Conservation (phyloP, 1,284 basidiomycete genomes). For the Ganoderma lucidum region DNA sequence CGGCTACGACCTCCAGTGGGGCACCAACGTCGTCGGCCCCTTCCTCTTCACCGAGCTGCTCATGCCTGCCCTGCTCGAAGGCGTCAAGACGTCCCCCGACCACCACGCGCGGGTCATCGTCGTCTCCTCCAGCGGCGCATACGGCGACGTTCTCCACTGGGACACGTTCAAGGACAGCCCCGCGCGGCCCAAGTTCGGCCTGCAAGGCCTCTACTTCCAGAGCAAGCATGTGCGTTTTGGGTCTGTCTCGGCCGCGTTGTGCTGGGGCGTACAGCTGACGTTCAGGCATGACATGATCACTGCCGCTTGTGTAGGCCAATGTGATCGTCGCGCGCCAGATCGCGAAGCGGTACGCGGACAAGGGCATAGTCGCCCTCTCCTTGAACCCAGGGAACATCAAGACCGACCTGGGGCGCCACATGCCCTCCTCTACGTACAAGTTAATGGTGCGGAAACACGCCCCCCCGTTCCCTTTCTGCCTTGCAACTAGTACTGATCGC, state of each 20-base stretch:
- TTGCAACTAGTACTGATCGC: not conserved
- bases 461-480: too few relatives aligned
- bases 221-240: slow-evolving; percentile 48
- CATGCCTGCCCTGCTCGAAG: slow-evolving; percentile 49
- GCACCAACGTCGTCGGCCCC: slow-evolving; percentile 56
- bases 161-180: slow-evolving; percentile 42
- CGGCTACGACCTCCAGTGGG: slow-evolving; percentile 60
- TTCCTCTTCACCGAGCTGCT: slow-evolving; percentile 53
- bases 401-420: slow-evolving; percentile 29
- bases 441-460: slow-evolving; percentile 20
- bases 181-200: slow-evolving; percentile 38
- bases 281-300: not conserved
- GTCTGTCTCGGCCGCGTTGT: not conserved
- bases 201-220: slow-evolving; percentile 48
- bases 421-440: slow-evolving; percentile 7
- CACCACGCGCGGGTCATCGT: slow-evolving; percentile 52
- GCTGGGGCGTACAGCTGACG: not conserved
- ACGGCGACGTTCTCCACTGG: slow-evolving; percentile 39
- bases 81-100: slow-evolving; percentile 39
- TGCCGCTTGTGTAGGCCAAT: slow-evolving; percentile 12
- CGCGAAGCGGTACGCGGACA: slow-evolving; percentile 39
- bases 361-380: slow-evolving; percentile 47
- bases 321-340: slow-evolving; percentile 21
- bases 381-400: slow-evolving; percentile 44
- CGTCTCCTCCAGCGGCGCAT: slow-evolving; percentile 46